Base-by-base conservation (phyloP, 106 monocot genomes). In the Dendrobium nobile region DNA sequence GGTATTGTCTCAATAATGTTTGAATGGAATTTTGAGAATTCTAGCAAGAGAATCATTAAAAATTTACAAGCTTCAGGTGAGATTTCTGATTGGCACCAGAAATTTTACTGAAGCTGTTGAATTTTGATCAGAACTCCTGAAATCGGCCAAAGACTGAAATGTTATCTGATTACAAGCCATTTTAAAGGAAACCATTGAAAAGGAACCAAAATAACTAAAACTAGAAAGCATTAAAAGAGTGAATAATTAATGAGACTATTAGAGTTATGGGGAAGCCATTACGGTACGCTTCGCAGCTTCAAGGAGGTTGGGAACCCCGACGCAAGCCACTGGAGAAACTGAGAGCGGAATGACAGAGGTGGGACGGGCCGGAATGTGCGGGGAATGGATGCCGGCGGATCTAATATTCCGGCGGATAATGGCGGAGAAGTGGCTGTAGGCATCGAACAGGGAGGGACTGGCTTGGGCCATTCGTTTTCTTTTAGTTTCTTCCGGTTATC, bases 211-310 rank as follows among this genome's bases (percentile, higher is more conserved):
- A 37, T 37, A 37, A 37, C 37, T 2, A 37, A 37, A 37, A 37
- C 37, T 3, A 0, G 37, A 37, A 37, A 37, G 3, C 37, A 0
- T 37, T 37, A 37, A 37, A 37, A 37, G 37, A 37, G 37, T 37
- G 3, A 37, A 37, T 37, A 3, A 37, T 37, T 2, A 37, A 37
- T 37, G 37, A 37, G 37, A 37, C 37, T 37, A 37, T 37, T 37
- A 37, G 3, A 37, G 37, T 37, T 37, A 37, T 37, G 2, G 37
- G 37, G 37, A 37, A 37, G 37, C 37, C 37, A n/a, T 81, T 61
- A 89, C 92, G 72, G 85, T 65, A 17, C 48, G 75, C 64, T 86
- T 92, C 4, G 92, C 92, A 54, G 92, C 92, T 43, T 84, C 75
- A 26, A 86, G 75, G 70, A 89, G 77, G 75, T 82, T 48, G 19